Conservation (phyloP, 108 stramenopile genomes). For the Pseudonitzschia multiseries region DNA sequence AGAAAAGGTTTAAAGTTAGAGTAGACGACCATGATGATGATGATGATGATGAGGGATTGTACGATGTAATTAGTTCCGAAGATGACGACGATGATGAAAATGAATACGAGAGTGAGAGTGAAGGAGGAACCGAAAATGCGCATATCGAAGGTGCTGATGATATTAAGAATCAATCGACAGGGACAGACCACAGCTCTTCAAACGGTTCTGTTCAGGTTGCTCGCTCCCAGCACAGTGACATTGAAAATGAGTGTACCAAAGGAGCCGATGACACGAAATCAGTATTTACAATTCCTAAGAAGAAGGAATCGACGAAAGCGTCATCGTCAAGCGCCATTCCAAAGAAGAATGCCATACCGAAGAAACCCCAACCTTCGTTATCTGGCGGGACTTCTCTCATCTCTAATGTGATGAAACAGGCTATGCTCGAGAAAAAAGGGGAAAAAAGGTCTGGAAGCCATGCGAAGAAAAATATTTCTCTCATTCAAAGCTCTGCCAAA, state of each 20-base stretch:
- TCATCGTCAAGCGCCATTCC: not conserved
- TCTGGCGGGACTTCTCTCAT: conserved; percentile 1
- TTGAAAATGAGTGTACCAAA: conserved; percentile 13
- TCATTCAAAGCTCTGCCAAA: not conserved
- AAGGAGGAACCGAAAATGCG: not conserved
- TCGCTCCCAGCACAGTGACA: not conserved
- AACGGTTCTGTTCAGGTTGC: not conserved
- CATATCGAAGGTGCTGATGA: not conserved
- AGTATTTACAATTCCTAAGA: conserved; percentile 13
- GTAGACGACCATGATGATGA: conserved; percentile 1
- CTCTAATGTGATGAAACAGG: conserved; percentile 1
- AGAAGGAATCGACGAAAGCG: not conserved
- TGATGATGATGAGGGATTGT: not conserved
- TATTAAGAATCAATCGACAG: not conserved
- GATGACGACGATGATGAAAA: conserved; percentile 11
- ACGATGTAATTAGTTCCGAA: conserved; percentile 5
- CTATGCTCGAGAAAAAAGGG: not conserved
- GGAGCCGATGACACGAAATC: not conserved
- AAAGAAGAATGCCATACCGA: conserved; percentile 6
- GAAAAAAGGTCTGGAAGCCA: not conserved
- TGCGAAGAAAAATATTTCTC: not conserved
- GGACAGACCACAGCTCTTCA: conserved; percentile 16
- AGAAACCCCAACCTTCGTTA: conserved; percentile 6
- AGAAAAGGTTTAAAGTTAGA: not conserved
- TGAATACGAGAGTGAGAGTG: not conserved